Evolutionary conservation across 768 basidiomycete genomes (phyloP), one percentile per base, ranked within the genome.

Genomic region (Hirschioporus abietinus): DNA sequence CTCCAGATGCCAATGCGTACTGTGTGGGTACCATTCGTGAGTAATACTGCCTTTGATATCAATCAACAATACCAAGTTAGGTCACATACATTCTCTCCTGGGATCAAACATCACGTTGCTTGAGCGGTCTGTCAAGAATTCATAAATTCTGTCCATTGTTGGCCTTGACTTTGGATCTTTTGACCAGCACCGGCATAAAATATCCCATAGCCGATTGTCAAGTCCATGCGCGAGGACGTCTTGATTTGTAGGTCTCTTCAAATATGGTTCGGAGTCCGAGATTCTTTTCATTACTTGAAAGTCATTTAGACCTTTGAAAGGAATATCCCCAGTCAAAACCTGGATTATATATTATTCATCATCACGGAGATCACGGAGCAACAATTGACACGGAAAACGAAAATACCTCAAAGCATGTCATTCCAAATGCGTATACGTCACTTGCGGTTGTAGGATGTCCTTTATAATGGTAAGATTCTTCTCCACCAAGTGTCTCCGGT

Each of bases 381-480:
- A 52, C 42, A 52, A 52, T 15, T 3, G 12, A 30, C 42, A 6
- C 12, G 42, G 1, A 20, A 15, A 15, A 52, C 4, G 23, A 61
- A 8, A 15, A 61, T 23, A 25, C 60, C 60, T 61, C 60, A 18
- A 61, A 61, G 30, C 60, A 61, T 34, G 30, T 34, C 25, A 25
- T 25, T 25, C 25, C 60, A 23, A 61, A 61, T 61, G 60, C 60
- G 20, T 61, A 61, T 34, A 61, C 60, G 20, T 61, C 60, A 61
- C 60, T 61, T 24, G 24, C 30, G 20, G 60, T 61, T 34, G 60
- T 61, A 15, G 30, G 25, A 15, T 52, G 42, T 52, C 42, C 42
- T 20, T 52, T 52, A 15, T 15, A 52, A 20, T 52, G 20, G 30
- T 34, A 12, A 15, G 20, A n/a, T 3, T 61, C 30, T 34, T 61